Conservation (phyloP, 345 rosid species). For the Rubroshorea leprosula region DNA sequence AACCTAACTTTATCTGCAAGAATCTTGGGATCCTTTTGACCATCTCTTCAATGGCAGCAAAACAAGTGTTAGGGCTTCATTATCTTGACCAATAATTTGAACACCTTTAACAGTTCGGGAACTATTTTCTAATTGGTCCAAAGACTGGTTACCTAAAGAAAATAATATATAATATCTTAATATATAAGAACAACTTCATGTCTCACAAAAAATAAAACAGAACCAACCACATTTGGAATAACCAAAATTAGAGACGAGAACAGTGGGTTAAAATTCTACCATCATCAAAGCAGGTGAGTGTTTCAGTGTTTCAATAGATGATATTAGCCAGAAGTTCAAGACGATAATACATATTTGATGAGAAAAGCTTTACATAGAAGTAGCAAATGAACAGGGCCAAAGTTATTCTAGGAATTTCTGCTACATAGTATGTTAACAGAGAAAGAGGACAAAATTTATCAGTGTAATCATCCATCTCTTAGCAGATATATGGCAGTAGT, state of each 20-base stretch:
- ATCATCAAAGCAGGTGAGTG: background rate
- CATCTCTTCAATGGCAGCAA: slow-evolving; percentile 67
- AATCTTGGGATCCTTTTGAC: slow-evolving; percentile 52
- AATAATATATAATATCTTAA: no score
- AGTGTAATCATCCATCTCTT: no score
- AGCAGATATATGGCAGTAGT: no score
- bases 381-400: background rate
- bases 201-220: background rate
- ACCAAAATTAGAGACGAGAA: background rate
- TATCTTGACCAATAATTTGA: slow-evolving; percentile 65
- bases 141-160: slow-evolving; percentile 51
- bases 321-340: background rate
- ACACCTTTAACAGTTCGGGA: slow-evolving; percentile 90
- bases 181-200: no score
- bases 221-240: background rate
- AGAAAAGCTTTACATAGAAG: background rate
- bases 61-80: slow-evolving; percentile 51
- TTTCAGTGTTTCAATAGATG: no score
- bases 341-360: background rate
- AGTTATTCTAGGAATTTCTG: no score
- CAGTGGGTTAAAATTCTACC: background rate
- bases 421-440: no score
- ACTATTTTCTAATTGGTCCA: slow-evolving; percentile 73
- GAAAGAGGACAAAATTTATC: no score
- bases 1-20: slow-evolving; percentile 55